phyloP scores from a whole-genome alignment of 2,329 filamentous ascomycete species.

The Pleurostoma richardsiae region DNA sequence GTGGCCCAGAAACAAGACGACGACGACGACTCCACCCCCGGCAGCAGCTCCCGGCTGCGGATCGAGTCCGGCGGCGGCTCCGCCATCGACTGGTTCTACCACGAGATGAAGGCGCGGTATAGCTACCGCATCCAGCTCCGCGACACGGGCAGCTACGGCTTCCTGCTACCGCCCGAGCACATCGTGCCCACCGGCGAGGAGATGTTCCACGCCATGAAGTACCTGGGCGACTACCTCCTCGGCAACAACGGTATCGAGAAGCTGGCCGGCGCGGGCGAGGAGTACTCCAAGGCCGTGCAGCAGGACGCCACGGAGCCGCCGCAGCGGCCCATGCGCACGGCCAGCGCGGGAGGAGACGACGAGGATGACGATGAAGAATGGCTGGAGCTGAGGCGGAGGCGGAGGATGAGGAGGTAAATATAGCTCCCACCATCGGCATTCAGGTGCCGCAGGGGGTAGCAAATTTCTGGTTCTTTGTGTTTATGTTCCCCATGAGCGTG shows the following conservation, averaged over 20 bases:
- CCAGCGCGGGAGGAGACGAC: conserved; percentile 1
- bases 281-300: background rate
- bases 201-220: conserved; percentile 75
- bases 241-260: conserved; percentile 63
- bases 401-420: conserved; percentile 2
- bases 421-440: too few species aligned
- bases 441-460: too few species aligned
- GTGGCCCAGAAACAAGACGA: conserved; percentile 30
- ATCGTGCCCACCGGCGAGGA: conserved; percentile 90
- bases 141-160: conserved; percentile 92
- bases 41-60: conserved; percentile 25
- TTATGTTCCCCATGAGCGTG: too few species aligned
- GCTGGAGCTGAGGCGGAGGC: conserved; percentile 7
- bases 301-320: conserved; percentile 8
- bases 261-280: conserved; percentile 15
- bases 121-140: conserved; percentile 93
- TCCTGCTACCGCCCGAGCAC: conserved; percentile 78
- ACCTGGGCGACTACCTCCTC: conserved; percentile 75
- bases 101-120: conserved; percentile 74
- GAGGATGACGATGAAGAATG: conserved; percentile 1
- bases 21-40: conserved; percentile 3
- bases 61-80: conserved; percentile 78
- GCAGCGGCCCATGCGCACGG: background rate
- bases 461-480: too few species aligned
- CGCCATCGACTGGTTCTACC: conserved; percentile 93